A percentile compares a stretch with the other conserved stretches of the same genome.
These are phyloP conservation scores for Cichorium intybus DNA, from an alignment of 140 eudicot species.

Conservation along the genomic window DNA sequence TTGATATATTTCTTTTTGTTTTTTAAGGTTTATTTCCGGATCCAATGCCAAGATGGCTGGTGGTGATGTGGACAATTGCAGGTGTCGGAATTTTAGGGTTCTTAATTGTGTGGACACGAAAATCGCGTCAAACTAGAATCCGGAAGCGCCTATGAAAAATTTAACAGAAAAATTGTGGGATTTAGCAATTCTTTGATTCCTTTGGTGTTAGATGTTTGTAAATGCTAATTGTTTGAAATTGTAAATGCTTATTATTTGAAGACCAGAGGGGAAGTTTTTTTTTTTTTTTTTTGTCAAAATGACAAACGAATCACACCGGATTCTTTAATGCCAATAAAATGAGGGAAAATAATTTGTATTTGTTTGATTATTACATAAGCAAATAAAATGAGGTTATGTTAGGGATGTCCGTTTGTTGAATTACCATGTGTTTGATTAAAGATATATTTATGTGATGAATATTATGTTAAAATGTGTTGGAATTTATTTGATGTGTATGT, in stretches of 20 bases:
- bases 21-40: conserved; percentile 68
- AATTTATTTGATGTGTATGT: background rate
- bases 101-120: conserved; percentile 69
- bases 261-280: conserved; percentile 1
- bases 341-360: background rate
- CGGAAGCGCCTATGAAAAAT: conserved; percentile 52
- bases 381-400: background rate
- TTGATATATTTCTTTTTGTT: background rate
- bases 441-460: too few species aligned
- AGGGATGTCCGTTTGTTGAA: background rate
- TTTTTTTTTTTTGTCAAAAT: conserved; percentile 15
- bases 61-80: conserved; percentile 58
- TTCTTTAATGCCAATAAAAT: background rate
- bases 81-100: conserved; percentile 43
- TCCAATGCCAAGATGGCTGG: conserved; percentile 79
- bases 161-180: background rate
- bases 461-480: background rate
- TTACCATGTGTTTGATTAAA: background rate
- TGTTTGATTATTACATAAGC: background rate
- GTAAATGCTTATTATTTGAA: conserved; percentile 42
- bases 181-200: conserved; percentile 41
- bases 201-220: conserved; percentile 41
- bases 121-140: conserved; percentile 42
- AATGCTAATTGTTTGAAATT: conserved; percentile 37
- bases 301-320: conserved; percentile 5